Evolutionary conservation across 805 yeast species (phyloP), one percentile per base, ranked within the genome.

Genomic region (Ogataea nitratoaversa): DNA sequence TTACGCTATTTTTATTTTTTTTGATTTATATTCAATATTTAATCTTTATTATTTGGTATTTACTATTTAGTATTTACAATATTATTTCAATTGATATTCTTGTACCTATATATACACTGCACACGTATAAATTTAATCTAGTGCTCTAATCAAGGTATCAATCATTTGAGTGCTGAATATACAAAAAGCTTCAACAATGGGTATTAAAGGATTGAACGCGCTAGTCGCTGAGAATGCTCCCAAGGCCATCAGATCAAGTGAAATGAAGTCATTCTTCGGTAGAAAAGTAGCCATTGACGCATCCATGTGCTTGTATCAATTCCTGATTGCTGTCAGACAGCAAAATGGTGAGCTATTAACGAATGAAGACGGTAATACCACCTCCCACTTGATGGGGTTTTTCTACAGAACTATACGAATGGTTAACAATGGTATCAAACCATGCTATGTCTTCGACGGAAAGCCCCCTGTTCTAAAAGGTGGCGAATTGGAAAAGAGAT

Each of bases 271-370:
- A 13, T 76, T 89, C 34, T 84, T 86, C 55, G 99, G 99, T 1
- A 71, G 98, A 33, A 93, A 93, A 67, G 95, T 93, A n/a, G 99
- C 99, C 44, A 90, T 93, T 44, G 91, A 85, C 66, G 95, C 95
- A 3, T 90, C 98, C 8, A 93, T 93, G 99, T 88, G 95, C 50
- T 71, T 93, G 30, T 93, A 93, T 60, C 99, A 93, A 63, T 93
- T 91, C 57, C 71, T 93, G 36, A 90, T 93, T 56, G 97, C 98
- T 0, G 99, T 93, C 4, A 76, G 99, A 57, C 98, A 91, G 53
- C 89, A 84, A 42, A 98, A 93, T 56, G 99, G 99, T n/a, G 88
- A 80, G 47, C 95, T 89, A 59, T 70, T 93, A 56, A 81, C 93
- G 19, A 84, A 78, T 47, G 96, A 86, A 30, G 77, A 77, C 16